Base-by-base conservation (phyloP, 345 rosid genomes). In the Pseudoturritis turrita region DNA sequence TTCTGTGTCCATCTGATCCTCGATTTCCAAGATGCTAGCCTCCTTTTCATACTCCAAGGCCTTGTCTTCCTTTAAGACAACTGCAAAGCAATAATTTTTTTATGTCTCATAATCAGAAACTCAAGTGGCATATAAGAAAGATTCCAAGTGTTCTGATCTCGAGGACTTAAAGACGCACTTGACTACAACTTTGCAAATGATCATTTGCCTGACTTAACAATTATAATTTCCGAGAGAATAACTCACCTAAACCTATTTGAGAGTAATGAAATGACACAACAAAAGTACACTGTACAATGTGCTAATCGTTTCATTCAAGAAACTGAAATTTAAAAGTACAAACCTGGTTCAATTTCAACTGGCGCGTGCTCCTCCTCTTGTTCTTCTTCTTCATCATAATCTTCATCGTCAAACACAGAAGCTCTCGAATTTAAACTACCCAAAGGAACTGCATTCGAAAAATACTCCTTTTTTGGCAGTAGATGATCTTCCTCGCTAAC, bases 341-440 rank as follows among this genome's bases (percentile, higher is more conserved):
- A 82, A 87, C 90, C 91, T 83, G 86, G 70, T 64, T 77, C 81
- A 65, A 75, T 79, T 72, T 86, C 87, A 67, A 77, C 71, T 62
- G 65, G 74, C n/a, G 71, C 79, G 33, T 59, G 74, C 66, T 82
- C 81, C 75, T 84, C 82, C 67, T 84, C 90, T 67, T 70, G 74
- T 80, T 86, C 90, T 85, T 84, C 97, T 37, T 88, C 96, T 77
- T 95, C 99, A 26, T 95, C 99, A 73, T 95, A 95, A 72, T 95
- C 84, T 67, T 95, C 99, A 81, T 95, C 90, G 40, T 87, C 99
- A 75, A 87, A 89, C 18, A 84, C 83, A 69, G 92, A 83, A 76
- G 79, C 50, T 61, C 71, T 74, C 54, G 80, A 78, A 35, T 72
- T 77, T 78, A 86, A 53, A 70, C 75, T 69, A 50, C 79, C 73